phyloP scores from a whole-genome alignment of 768 basidiomycete species.

The Lepiota venenata region DNA sequence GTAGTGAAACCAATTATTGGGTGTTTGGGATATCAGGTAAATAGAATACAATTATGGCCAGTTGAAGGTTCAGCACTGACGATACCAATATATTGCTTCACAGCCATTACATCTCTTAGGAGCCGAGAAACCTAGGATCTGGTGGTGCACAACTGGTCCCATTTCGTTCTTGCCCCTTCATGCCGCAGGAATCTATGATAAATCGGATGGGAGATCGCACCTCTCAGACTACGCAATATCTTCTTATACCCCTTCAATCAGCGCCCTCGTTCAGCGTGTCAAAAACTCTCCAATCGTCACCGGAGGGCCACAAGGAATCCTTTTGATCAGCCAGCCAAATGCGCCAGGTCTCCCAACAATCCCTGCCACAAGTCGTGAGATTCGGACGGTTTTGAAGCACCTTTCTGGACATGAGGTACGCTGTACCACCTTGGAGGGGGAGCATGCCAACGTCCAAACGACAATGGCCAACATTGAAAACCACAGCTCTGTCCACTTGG shows the following conservation, averaged over 20 bases:
- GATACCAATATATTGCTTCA: not conserved
- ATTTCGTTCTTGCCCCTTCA: conserved; percentile 35
- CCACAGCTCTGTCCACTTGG: conserved; percentile 27
- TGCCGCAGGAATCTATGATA: conserved; percentile 29
- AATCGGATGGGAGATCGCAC: not conserved
- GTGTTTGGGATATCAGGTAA: not conserved
- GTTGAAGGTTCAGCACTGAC: no score
- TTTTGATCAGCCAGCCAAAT: conserved; percentile 13
- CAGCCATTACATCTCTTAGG: not conserved
- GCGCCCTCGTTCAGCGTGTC: conserved; percentile 4
- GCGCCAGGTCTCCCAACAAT: conserved; percentile 4
- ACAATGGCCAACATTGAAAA: conserved; percentile 14
- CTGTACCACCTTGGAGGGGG: not conserved
- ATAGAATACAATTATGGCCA: not conserved
- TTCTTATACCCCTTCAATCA: conserved; percentile 19
- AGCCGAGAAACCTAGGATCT: conserved; percentile 8
- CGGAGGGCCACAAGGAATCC: not conserved
- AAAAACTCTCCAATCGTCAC: not conserved
- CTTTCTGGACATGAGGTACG: no score
- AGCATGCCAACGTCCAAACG: conserved; percentile 14
- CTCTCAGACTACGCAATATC: conserved; percentile 16
- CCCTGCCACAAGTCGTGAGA: conserved; percentile 12
- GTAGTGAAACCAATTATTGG: conserved; percentile 6
- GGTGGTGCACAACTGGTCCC: conserved; percentile 24
- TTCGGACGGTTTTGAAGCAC: not conserved